Evolutionary conservation across 805 yeast genomes (phyloP).

Genomic region (Candida qinlingensis): DNA sequence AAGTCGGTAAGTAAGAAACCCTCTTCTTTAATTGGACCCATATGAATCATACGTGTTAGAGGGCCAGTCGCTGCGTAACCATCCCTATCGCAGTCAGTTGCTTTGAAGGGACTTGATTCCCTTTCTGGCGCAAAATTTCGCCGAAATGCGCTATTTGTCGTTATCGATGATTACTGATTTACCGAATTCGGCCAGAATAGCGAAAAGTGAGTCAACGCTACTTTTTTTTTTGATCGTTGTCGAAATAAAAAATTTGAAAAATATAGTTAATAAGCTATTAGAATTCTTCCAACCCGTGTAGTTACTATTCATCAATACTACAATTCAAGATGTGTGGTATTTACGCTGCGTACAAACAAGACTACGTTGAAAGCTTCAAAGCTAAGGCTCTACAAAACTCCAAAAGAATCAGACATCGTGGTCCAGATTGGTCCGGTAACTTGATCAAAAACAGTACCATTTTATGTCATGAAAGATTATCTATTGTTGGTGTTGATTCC

Average conservation of each 20-base stretch:
- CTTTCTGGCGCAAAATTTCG: background rate
- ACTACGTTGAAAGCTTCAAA: constrained; percentile 75
- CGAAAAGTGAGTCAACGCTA: too few relatives aligned
- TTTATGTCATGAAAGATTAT: constrained; percentile 91
- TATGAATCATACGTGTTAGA: too few relatives aligned
- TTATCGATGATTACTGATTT: background rate
- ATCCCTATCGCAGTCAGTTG: too few relatives aligned
- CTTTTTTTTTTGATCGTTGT: background rate
- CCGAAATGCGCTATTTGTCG: background rate
- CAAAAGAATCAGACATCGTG: constrained; percentile 95
- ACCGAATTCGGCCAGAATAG: background rate
- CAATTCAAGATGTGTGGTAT: constrained; percentile 84
- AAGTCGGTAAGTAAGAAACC: too few relatives aligned
- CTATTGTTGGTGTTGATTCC: constrained; percentile 93
- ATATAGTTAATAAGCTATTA: background rate
- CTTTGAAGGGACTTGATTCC: background rate
- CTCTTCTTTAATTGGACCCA: too few relatives aligned
- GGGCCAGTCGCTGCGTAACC: too few relatives aligned
- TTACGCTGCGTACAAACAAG: constrained; percentile 84
- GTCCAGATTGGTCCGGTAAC: constrained; percentile 99
- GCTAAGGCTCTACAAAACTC: constrained; percentile 84
- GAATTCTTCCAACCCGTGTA: background rate
- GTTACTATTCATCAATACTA: background rate
- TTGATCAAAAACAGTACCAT: constrained; percentile 71
- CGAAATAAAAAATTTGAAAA: background rate